A percentile compares a stretch with the other conserved stretches of the same genome.
Conservation (phyloP, 495 filamentous ascomycete genomes). For the Penicillium pancosmium region DNA sequence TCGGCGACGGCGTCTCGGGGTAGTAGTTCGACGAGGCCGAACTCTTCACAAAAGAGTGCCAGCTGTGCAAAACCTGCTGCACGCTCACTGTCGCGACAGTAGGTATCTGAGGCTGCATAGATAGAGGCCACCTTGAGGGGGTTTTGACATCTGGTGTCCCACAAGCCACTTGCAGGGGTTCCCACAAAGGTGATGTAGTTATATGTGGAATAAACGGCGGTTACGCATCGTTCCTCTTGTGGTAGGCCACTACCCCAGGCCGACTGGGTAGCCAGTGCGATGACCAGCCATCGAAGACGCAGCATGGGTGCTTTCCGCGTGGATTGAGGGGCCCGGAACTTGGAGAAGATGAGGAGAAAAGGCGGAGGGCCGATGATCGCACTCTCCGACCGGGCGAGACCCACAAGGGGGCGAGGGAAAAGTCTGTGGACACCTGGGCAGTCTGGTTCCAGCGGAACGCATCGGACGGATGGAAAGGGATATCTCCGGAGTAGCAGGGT, state of each 20-base stretch:
- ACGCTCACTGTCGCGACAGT: slow-evolving; percentile 35
- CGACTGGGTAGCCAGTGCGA: slow-evolving; percentile 10
- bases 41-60: slow-evolving; percentile 29
- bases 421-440: neutral
- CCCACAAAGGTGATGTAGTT: slow-evolving; percentile 43
- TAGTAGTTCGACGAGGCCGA: slow-evolving; percentile 31
- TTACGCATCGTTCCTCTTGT: slow-evolving; percentile 40
- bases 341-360: slow-evolving; percentile 15
- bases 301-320: slow-evolving; percentile 8
- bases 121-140: slow-evolving; percentile 39
- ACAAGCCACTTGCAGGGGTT: slow-evolving; percentile 24
- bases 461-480: neutral
- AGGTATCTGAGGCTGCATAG: slow-evolving; percentile 39
- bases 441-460: neutral
- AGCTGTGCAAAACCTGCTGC: slow-evolving; percentile 31
- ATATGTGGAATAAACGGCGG: slow-evolving; percentile 38
- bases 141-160: slow-evolving; percentile 39
- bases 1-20: slow-evolving; percentile 34
- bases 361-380: slow-evolving; percentile 17
- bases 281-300: slow-evolving; percentile 19
- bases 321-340: neutral
- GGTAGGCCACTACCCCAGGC: slow-evolving; percentile 21
- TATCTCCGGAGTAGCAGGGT: no score
- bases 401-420: slow-evolving; percentile 6
- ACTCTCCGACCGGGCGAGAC: slow-evolving; percentile 3